These are phyloP conservation scores for Phytophthora pistaciae DNA, from an alignment of 352 stramenopile species.

Conservation along the genomic window DNA sequence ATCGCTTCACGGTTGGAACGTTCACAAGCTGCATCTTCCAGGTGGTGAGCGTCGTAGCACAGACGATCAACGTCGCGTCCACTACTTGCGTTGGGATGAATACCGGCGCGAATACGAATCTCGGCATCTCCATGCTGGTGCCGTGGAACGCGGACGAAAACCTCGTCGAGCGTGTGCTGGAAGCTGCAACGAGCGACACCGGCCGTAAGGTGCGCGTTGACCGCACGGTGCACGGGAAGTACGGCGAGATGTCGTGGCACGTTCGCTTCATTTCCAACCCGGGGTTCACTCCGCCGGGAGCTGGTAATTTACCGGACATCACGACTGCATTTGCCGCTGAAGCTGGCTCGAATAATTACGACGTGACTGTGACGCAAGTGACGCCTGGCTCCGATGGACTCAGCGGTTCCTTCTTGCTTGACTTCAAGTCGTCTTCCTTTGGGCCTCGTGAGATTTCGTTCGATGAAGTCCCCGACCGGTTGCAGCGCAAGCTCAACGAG, in stretches of 20 bases:
- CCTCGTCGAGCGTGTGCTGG: conserved; percentile 60
- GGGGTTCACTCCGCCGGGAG: conserved; percentile 88
- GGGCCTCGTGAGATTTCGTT: conserved; percentile 85
- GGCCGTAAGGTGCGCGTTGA: conserved; percentile 87
- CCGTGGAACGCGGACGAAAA: conserved; percentile 78
- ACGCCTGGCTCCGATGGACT: conserved; percentile 89
- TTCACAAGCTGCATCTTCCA: conserved; percentile 65
- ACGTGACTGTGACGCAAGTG: conserved; percentile 88
- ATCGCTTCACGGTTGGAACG: conserved; percentile 65
- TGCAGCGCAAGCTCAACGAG: conserved; percentile 95
- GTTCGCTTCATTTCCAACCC: conserved; percentile 96
- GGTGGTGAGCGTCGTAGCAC: conserved; percentile 37
- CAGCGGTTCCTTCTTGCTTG: conserved; percentile 90
- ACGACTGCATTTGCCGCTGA: conserved; percentile 46
- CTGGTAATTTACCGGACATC: conserved; percentile 90
- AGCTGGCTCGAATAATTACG: conserved; percentile 4
- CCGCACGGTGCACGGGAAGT: conserved; percentile 93
- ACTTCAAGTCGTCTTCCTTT: conserved; percentile 83
- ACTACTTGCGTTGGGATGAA: conserved; percentile 49
- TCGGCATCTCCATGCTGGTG: conserved; percentile 48
- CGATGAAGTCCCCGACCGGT: conserved; percentile 83
- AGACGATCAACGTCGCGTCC: conserved; percentile 46
- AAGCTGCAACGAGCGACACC: conserved; percentile 47
- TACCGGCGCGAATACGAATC: conserved; percentile 6
- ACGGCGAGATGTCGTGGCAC: conserved; percentile 95